phyloP scores from a whole-genome alignment of 352 stramenopile genomes.

The Globisporangium spinosum region DNA sequence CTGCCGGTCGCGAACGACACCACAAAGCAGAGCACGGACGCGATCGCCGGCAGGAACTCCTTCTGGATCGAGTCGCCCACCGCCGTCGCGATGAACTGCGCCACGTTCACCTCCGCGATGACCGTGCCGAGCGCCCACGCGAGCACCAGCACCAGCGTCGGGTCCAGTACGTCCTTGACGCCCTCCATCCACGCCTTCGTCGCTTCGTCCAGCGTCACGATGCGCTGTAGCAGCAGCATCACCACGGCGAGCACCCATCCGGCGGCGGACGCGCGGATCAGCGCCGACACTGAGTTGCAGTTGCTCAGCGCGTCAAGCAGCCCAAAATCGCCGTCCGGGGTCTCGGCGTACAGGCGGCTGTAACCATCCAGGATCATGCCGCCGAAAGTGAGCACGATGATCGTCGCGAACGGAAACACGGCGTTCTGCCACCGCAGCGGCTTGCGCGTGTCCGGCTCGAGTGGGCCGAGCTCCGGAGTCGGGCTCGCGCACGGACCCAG shows the following conservation, averaged over 20 bases:
- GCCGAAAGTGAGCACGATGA: slow-evolving; percentile 81
- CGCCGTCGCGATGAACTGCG: slow-evolving; percentile 76
- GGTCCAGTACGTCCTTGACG: slow-evolving; percentile 90
- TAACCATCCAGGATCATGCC: slow-evolving; percentile 88
- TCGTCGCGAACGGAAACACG: slow-evolving; percentile 76
- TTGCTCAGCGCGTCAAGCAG: slow-evolving; percentile 74
- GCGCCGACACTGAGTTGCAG: slow-evolving; percentile 70
- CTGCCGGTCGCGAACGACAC: slow-evolving; percentile 91
- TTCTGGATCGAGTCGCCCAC: slow-evolving; percentile 70
- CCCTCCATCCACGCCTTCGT: slow-evolving; percentile 90
- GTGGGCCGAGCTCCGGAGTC: slow-evolving; percentile 51
- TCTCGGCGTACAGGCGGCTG: slow-evolving; percentile 34
- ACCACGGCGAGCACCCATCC: slow-evolving; percentile 71
- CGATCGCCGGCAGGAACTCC: slow-evolving; percentile 77
- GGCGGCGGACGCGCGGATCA: slow-evolving; percentile 75
- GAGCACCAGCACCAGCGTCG: slow-evolving; percentile 86
- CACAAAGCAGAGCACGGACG: slow-evolving; percentile 81
- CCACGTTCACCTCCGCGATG: slow-evolving; percentile 84
- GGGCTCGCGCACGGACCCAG: slow-evolving; percentile 70
- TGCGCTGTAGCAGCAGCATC: slow-evolving; percentile 72
- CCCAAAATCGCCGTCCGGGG: slow-evolving; percentile 44
- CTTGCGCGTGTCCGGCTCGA: slow-evolving; percentile 70
- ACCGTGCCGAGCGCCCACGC: slow-evolving; percentile 87
- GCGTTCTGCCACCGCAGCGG: slow-evolving; percentile 84
- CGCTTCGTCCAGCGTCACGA: slow-evolving; percentile 84